Evolutionary conservation across 2,329 filamentous ascomycete genomes (phyloP), one percentile per base, ranked within the genome.

Genomic region (Penicillium fuscoglaucum): DNA sequence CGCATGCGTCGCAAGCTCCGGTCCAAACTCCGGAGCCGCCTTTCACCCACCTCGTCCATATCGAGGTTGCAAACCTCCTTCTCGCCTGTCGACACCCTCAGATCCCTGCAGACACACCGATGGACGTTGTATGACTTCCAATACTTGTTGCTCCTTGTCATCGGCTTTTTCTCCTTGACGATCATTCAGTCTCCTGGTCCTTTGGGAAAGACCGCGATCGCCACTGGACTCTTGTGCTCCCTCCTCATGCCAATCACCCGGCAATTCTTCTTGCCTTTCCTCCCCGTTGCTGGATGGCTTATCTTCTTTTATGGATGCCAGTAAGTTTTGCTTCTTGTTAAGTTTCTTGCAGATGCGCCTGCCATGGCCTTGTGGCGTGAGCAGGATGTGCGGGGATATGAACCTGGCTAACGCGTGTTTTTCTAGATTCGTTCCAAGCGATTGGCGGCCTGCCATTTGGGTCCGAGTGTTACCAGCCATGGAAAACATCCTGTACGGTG

Each of bases 401-500:
- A 46, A 62, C 31, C 50, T 53, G 13, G 49, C 70, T 73, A 52
- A 73, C 50, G 17, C 21, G 52, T 19, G n/a, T 56, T 24, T 47
- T 31, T 24, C 29, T 58, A 96, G 92, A 71, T 97, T 96, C 78
- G 93, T 97, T 67, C 90, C 91, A 39, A 85, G 87, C 66, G 90
- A 93, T 71, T 95, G 92, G 79, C 87, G 93, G 66, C 93, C 93
- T 59, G 89, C 91, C 62, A 97, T 97, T 69, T 96, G 92, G 90
- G 93, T 97, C 65, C 91, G 93, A 70, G 91, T 98, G 29, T 84
- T 98, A 37, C 93, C 93, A 5, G 91, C 93, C 19, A 85, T 98
- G 63, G 93, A 98, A 78, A 97, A 98, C 76, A 95, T 98, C 62
- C 83, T 98, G 35, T 98, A 97, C 73, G 93, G 93, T 67, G 92